A percentile compares a stretch with the other conserved stretches of the same genome.
Evolutionary conservation across 2,329 filamentous ascomycete genomes (phyloP).

Genomic region (Gaeumannomyces sp.): DNA sequence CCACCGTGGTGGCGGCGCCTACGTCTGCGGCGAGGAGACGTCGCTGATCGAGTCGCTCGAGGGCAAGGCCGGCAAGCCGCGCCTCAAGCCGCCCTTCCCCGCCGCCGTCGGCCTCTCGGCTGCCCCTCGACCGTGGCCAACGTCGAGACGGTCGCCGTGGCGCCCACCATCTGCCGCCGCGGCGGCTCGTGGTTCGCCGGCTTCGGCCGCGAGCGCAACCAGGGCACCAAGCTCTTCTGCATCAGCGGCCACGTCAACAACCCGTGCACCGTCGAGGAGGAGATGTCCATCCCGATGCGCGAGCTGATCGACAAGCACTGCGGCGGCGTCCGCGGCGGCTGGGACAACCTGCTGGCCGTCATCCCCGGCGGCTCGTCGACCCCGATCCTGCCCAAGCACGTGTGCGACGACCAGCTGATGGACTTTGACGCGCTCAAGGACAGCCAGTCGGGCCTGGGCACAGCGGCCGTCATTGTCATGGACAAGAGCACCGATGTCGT

Average conservation of each 20-base stretch:
- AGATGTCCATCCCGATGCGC: constrained; percentile 95
- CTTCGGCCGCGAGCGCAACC: constrained; percentile 93
- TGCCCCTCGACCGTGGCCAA: constrained; percentile 98
- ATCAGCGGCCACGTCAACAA: constrained; percentile 99
- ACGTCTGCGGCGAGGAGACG: constrained; percentile 97
- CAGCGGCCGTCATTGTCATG: constrained; percentile 97
- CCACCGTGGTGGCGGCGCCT: constrained; percentile 94
- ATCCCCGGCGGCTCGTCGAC: constrained; percentile 97
- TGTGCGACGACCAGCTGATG: constrained; percentile 96
- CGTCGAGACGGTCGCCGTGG: constrained; percentile 93
- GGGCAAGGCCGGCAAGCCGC: constrained; percentile 97
- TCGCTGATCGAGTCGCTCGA: constrained; percentile 97
- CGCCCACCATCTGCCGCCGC: constrained; percentile 90
- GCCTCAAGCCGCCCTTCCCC: constrained; percentile 97
- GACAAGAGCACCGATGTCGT: constrained; percentile 97
- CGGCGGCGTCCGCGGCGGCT: constrained; percentile 90
- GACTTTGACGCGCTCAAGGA: constrained; percentile 99
- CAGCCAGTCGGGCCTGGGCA: constrained; percentile 92
- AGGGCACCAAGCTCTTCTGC: constrained; percentile 96
- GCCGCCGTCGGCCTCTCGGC: constrained; percentile 92
- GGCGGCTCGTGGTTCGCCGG: constrained; percentile 88
- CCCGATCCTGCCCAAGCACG: constrained; percentile 80
- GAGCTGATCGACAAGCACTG: constrained; percentile 99
- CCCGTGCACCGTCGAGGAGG: constrained; percentile 94
- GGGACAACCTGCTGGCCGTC: constrained; percentile 93